Base-by-base conservation (phyloP, 192 early-diverging fungal species). In the Linnemannia schmuckeri region DNA sequence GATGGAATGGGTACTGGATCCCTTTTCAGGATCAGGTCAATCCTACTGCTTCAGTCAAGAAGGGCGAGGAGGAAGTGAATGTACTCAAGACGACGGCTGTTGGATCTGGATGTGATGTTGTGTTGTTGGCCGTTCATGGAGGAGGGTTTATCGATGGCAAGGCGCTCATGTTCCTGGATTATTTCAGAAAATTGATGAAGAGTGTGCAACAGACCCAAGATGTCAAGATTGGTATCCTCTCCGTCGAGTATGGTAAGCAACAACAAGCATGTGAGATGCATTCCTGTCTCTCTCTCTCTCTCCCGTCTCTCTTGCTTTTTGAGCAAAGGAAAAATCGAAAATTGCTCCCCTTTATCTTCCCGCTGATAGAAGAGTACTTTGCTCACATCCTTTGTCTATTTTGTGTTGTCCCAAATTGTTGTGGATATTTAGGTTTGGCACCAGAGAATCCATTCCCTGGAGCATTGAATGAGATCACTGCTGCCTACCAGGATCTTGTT, bases 21-120 rank as follows among this genome's bases (percentile, higher is more conserved):
- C 84, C 84, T 6, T 87, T 87, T n/a, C 84, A 87, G 61, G 84
- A 81, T 70, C 83, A 85, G 33, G 8, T 66, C 13, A 63, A 68
- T 41, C 17, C 40, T 4, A 27, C 12, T 22, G 5, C 2, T 8
- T n/a, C 54, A 40, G 6, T 38, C 0, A 54, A 35, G 63, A 70
- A 42, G 6, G 46, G 20, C 52, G 6, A 37, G 2, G 52, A 42
- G 46, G 74, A 33, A 7, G 12, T 6, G n/a, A 66, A 33, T n/a
- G 30, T 66, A 1, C 40, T 35, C 30, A 44, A 30, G 63, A 38
- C 24, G 46, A 66, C 74, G 18, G 71, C 70, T 9, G 38, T 81
- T 7, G 84, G 79, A 8, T 57, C n/a, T 1, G 84, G 79, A 24
- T 81, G 84, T 33, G 84, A 87, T 63, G 37, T 87, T 20, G 75